Evolutionary conservation across 768 basidiomycete genomes (phyloP).

Genomic region (Leucogyrophana mollusca): DNA sequence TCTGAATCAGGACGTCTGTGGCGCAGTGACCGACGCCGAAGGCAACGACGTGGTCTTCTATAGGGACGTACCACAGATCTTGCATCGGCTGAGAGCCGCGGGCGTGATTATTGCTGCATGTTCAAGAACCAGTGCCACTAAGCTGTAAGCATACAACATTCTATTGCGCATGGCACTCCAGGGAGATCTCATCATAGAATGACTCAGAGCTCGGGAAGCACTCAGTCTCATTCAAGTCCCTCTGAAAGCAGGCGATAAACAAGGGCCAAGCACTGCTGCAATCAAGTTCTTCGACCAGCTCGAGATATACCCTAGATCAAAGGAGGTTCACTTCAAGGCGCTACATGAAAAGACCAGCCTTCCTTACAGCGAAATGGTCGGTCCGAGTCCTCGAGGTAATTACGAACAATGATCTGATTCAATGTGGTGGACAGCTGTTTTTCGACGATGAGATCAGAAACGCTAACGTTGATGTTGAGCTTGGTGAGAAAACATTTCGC

Average conservation of each 20-base stretch:
- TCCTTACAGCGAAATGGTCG: slow-evolving; percentile 78
- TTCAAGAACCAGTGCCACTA: slow-evolving; percentile 68
- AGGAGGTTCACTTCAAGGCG: slow-evolving; percentile 76
- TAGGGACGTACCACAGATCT: slow-evolving; percentile 69
- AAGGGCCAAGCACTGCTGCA: slow-evolving; percentile 33
- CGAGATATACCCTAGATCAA: slow-evolving; percentile 82
- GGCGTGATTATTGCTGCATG: slow-evolving; percentile 65
- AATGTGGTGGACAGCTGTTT: slow-evolving; percentile 42
- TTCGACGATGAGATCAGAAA: slow-evolving; percentile 74
- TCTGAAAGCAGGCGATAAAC: slow-evolving; percentile 30
- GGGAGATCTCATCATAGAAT: too few relatives aligned
- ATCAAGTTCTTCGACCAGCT: slow-evolving; percentile 64
- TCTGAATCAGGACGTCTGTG: slow-evolving; percentile 40
- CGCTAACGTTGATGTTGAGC: slow-evolving; percentile 49
- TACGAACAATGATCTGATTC: not conserved
- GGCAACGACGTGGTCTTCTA: slow-evolving; percentile 61
- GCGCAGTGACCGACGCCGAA: slow-evolving; percentile 23
- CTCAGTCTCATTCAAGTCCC: slow-evolving; percentile 61
- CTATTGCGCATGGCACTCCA: slow-evolving; percentile 5
- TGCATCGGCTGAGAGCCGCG: slow-evolving; percentile 52
- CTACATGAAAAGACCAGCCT: slow-evolving; percentile 73
- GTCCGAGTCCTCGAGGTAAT: slow-evolving; percentile 6
- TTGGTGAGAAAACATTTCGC: slow-evolving; percentile 38
- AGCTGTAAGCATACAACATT: too few relatives aligned
- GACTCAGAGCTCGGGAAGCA: slow-evolving; percentile 57